Evolutionary conservation across 2,329 filamentous ascomycete species (phyloP), one percentile per base, ranked within the genome.

Genomic region (Leptographium galeiforme): DNA sequence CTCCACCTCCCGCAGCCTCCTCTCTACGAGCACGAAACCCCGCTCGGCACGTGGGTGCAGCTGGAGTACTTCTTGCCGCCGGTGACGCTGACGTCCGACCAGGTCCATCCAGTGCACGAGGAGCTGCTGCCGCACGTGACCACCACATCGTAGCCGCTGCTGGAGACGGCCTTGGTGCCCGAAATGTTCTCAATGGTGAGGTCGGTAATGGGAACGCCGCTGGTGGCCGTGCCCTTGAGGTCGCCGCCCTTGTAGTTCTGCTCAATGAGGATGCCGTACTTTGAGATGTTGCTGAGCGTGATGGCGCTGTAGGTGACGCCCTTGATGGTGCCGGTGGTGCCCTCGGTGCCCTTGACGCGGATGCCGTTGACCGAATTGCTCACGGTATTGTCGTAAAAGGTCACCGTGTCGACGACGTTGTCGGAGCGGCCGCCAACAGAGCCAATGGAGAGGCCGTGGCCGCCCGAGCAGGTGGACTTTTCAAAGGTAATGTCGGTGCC

Each of bases 261-360:
- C 63, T 81, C 68, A 55, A 82, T 72, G 50, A 80, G 68, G 55
- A 82, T 73, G 46, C 74, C 77, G 61, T 80, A 78, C 25, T 72
- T 66, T 51, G 72, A 63, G 60, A 79, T 79, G 44, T 65, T 63
- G 4, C 55, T 69, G 2, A 81, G 66, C 1, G 67, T 70, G 63
- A 81, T 80, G 57, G 69, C 67, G 43, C 66, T 67, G 67, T 78
- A 82, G 2, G 72, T 78, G 36, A 82, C 67, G 52, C 69, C 70
- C 34, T 63, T 66, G 54, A 82, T 74, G 8, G 67, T 67, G 46
- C 78, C 79, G 0, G 73, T 79, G 5, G 70, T 70, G 51, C 67
- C 72, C 45, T 66, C 72, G 32, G 75, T 71, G 12, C 75, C 77
- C 69, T 82, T 82, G 67, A 82, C 73, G 55, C 78, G 77, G 50